Conservation (phyloP, 2,329 filamentous ascomycete species). For the Onygenales sp. region DNA sequence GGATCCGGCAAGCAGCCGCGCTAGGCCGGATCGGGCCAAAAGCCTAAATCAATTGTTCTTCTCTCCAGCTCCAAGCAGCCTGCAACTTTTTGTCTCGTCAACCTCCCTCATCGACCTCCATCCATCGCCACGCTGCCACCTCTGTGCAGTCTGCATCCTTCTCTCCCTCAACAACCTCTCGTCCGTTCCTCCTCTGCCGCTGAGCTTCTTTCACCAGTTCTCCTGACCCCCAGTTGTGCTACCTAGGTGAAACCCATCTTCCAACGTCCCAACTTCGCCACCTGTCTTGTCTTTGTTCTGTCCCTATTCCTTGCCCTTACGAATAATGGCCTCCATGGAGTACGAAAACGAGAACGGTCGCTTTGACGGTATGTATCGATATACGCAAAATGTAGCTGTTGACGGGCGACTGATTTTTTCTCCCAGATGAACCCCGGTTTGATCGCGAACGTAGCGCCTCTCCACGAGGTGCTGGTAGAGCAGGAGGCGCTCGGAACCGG, state of each 20-base stretch:
- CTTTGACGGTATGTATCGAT: conserved; percentile 51
- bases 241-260: background rate
- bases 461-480: conserved; percentile 47
- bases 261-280: conserved; percentile 15
- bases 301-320: background rate
- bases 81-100: background rate
- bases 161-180: background rate
- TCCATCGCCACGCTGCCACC: background rate
- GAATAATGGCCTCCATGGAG: conserved; percentile 43
- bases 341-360: conserved; percentile 57
- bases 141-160: background rate
- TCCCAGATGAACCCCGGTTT: conserved; percentile 51
- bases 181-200: background rate
- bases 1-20: background rate
- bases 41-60: background rate
- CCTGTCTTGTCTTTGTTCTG: background rate
- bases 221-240: background rate
- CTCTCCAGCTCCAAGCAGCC: background rate
- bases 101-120: background rate
- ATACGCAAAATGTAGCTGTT: conserved; percentile 7
- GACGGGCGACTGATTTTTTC: conserved; percentile 10
- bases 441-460: conserved; percentile 59
- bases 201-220: background rate
- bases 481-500: conserved; percentile 43
- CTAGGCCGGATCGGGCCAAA: background rate